A percentile compares a stretch with the other conserved stretches of the same genome.
Evolutionary conservation across 352 stramenopile species (phyloP).

Genomic region (Phytophthora fragariaefolia): DNA sequence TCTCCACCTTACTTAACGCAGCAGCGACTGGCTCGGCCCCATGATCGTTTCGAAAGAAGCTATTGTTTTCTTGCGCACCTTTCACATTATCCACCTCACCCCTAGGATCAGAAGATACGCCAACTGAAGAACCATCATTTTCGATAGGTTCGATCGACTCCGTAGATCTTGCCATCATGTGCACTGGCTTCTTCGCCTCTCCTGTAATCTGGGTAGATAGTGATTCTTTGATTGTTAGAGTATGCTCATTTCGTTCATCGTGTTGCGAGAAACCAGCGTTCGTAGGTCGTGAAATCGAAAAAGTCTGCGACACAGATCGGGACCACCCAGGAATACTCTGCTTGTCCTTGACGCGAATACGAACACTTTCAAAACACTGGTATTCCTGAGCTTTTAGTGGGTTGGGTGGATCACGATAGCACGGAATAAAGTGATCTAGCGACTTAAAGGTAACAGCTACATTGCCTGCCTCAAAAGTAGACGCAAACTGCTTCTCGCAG

Average conservation of each 20-base stretch:
- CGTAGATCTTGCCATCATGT: constrained; percentile 6
- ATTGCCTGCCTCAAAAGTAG: constrained; percentile 67
- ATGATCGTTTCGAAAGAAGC: neutral
- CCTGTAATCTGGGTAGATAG: neutral
- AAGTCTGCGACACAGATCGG: constrained; percentile 15
- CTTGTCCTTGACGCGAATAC: constrained; percentile 79
- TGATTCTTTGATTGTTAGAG: neutral
- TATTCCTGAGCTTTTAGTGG: constrained; percentile 77
- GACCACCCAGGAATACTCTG: constrained; percentile 86
- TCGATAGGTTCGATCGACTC: constrained; percentile 10
- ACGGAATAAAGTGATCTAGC: constrained; percentile 88
- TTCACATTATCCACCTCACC: neutral
- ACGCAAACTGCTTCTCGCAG: constrained; percentile 79
- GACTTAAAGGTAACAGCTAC: constrained; percentile 73
- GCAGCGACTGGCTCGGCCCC: constrained; percentile 5
- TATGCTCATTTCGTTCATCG: neutral
- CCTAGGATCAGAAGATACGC: neutral
- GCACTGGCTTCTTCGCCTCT: constrained; percentile 8
- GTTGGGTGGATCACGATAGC: constrained; percentile 82
- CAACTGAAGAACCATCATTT: constrained; percentile 3
- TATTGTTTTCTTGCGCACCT: constrained; percentile 11
- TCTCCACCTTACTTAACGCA: neutral
- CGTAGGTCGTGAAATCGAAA: constrained; percentile 5
- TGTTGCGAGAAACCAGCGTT: neutral
- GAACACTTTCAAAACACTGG: constrained; percentile 70